A percentile compares a stretch with the other conserved stretches of the same genome.
Conservation (phyloP, 1,284 basidiomycete genomes). For the Earliella scabrosa region DNA sequence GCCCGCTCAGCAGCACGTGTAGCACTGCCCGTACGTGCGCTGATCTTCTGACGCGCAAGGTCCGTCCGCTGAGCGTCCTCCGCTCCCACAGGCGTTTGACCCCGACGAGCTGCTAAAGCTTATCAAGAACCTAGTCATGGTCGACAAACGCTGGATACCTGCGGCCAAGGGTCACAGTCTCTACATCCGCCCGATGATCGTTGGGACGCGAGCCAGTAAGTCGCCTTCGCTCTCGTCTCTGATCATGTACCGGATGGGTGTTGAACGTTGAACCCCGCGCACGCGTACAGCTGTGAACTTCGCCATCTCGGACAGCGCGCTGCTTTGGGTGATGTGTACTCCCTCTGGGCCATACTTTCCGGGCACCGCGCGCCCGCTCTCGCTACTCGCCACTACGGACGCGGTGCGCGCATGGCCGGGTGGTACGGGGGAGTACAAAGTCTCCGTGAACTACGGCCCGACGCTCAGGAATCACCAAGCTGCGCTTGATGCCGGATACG, state of each 20-base stretch:
- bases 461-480: slow-evolving; percentile 66
- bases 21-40: slow-evolving; percentile 60
- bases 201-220: slow-evolving; percentile 74
- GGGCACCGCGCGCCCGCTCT: slow-evolving; percentile 62
- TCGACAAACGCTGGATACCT: slow-evolving; percentile 83
- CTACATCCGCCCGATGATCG: slow-evolving; percentile 85
- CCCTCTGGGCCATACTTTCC: slow-evolving; percentile 80
- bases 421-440: slow-evolving; percentile 69
- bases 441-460: slow-evolving; percentile 75
- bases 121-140: slow-evolving; percentile 69
- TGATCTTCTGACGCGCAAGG: neutral
- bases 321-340: slow-evolving; percentile 72
- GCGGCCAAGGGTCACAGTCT: slow-evolving; percentile 70
- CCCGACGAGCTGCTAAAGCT: slow-evolving; percentile 63
- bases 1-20: slow-evolving; percentile 61
- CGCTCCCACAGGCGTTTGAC: slow-evolving; percentile 58
- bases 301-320: slow-evolving; percentile 67
- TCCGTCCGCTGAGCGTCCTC: neutral
- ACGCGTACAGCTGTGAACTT: slow-evolving; percentile 61
- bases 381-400: slow-evolving; percentile 69
- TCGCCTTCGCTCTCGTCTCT: neutral
- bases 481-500: slow-evolving; percentile 72
- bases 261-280: neutral
- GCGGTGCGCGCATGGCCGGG: slow-evolving; percentile 84
- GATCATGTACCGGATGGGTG: neutral